Evolutionary conservation across 352 stramenopile genomes (phyloP).

Genomic region (Phytophthora brassicae): DNA sequence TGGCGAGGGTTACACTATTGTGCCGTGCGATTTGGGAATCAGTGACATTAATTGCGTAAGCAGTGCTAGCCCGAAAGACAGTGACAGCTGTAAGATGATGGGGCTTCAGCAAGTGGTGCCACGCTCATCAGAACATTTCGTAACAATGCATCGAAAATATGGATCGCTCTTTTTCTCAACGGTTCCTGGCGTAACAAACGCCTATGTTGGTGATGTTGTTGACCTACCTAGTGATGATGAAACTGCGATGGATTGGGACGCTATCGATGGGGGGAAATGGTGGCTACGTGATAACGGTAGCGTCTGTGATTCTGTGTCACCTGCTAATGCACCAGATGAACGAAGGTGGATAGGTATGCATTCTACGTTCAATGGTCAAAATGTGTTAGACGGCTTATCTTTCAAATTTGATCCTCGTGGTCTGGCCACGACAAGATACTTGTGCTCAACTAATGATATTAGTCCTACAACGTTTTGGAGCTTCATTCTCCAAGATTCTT

Average conservation of each 20-base stretch:
- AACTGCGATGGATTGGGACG: slow-evolving; percentile 44
- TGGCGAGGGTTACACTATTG: slow-evolving; percentile 53
- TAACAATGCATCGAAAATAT: slow-evolving; percentile 42
- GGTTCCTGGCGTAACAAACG: slow-evolving; percentile 53
- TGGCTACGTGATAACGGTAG: slow-evolving; percentile 56
- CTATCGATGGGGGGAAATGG: slow-evolving; percentile 56
- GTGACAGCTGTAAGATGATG: slow-evolving; percentile 54
- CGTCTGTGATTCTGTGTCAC: slow-evolving; percentile 25
- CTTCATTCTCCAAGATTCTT: slow-evolving; percentile 50
- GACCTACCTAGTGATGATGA: slow-evolving; percentile 49
- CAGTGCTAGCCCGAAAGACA: slow-evolving; percentile 38
- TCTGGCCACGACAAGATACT: slow-evolving; percentile 46
- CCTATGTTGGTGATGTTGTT: slow-evolving; percentile 33
- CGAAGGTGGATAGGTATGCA: slow-evolving; percentile 64
- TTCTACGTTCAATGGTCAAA: slow-evolving; percentile 40
- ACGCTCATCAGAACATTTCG: slow-evolving; percentile 49
- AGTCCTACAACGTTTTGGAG: slow-evolving; percentile 51
- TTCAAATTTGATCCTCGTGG: slow-evolving; percentile 51
- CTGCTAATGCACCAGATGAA: slow-evolving; percentile 28
- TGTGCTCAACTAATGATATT: slow-evolving; percentile 66
- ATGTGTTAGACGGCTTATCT: slow-evolving; percentile 38
- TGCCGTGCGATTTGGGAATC: slow-evolving; percentile 45
- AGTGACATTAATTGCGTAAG: slow-evolving; percentile 34
- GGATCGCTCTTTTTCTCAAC: slow-evolving; percentile 56
- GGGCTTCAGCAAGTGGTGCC: slow-evolving; percentile 54